Evolutionary conservation across 2,329 filamentous ascomycete species (phyloP).

Genomic region (Fusarium sp.): DNA sequence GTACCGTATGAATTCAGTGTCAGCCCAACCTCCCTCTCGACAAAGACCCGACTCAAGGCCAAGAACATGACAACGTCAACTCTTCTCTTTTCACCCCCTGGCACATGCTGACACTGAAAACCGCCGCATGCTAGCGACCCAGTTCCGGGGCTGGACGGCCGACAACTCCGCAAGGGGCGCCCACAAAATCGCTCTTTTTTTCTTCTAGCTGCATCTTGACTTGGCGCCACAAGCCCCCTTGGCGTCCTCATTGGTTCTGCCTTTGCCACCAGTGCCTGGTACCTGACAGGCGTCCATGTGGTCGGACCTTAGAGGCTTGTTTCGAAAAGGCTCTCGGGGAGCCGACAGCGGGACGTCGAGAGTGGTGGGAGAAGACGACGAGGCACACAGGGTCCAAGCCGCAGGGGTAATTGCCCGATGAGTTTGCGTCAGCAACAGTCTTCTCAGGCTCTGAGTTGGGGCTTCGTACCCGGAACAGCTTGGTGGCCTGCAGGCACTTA

Average conservation of each 20-base stretch:
- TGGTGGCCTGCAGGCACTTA: conserved; percentile 38
- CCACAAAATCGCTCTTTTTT: conserved; percentile 41
- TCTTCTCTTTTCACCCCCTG: conserved; percentile 15
- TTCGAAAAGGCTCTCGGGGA: conserved; percentile 24
- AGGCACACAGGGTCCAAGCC: conserved; percentile 9
- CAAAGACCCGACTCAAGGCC: conserved; percentile 10
- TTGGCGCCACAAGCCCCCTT: conserved; percentile 13
- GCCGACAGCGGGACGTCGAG: conserved; percentile 4
- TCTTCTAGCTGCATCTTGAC: conserved; percentile 42
- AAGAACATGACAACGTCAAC: conserved; percentile 1
- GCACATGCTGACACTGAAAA: conserved; percentile 24
- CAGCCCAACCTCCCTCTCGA: conserved; percentile 7
- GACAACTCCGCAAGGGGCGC: conserved; percentile 25
- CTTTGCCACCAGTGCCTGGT: conserved; percentile 51
- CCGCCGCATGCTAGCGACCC: conserved; percentile 36
- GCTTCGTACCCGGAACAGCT: conserved; percentile 16
- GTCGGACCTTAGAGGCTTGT: conserved; percentile 52
- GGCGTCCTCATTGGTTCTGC: conserved; percentile 47
- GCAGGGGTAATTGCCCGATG: conserved; percentile 5
- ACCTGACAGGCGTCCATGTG: conserved; percentile 57
- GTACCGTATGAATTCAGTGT: conserved; percentile 31
- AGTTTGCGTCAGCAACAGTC: conserved; percentile 20
- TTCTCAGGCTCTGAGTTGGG: background rate
- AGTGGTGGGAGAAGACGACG: conserved; percentile 5
- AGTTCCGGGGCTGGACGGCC: conserved; percentile 29